Evolutionary conservation across 768 basidiomycete genomes (phyloP).

Genomic region (Auricularia heimuer): DNA sequence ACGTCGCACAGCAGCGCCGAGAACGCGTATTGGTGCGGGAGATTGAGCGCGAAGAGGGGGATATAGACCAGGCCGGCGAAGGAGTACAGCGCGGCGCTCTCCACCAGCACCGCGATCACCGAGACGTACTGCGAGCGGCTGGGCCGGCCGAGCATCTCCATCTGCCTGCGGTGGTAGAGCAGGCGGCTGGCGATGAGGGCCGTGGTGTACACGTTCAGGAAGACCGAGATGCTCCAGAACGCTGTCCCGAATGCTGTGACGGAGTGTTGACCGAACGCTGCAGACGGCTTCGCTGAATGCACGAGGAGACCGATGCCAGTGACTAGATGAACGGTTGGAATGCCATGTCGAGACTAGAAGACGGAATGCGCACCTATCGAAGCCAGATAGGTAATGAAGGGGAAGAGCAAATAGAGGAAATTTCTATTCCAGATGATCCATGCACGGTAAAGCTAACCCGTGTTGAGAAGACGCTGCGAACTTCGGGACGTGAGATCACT

Average conservation of each 20-base stretch:
- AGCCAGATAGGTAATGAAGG: background rate
- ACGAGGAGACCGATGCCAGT: background rate
- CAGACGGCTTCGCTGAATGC: background rate
- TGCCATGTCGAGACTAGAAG: too few relatives aligned
- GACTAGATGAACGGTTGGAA: background rate
- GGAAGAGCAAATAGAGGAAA: background rate
- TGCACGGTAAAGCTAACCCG: background rate
- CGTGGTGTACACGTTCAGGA: slow-evolving; percentile 25
- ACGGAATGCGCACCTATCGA: background rate
- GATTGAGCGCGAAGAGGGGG: slow-evolving; percentile 17
- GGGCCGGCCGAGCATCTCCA: slow-evolving; percentile 14
- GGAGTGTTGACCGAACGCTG: background rate
- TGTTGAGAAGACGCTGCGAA: too few relatives aligned
- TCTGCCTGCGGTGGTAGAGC: slow-evolving; percentile 1
- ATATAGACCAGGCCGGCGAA: slow-evolving; percentile 22
- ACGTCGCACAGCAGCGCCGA: background rate
- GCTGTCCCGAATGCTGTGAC: background rate
- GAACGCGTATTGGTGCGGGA: background rate
- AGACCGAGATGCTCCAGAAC: slow-evolving; percentile 17
- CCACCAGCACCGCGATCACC: slow-evolving; percentile 22
- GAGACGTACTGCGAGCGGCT: background rate
- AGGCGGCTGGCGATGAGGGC: slow-evolving; percentile 25
- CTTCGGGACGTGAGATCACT: background rate
- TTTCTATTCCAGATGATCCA: background rate
- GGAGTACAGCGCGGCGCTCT: slow-evolving; percentile 25